Evolutionary conservation across 805 yeast genomes (phyloP), one percentile per base, ranked within the genome.

Genomic region (Kodamaea neixiangensis): DNA sequence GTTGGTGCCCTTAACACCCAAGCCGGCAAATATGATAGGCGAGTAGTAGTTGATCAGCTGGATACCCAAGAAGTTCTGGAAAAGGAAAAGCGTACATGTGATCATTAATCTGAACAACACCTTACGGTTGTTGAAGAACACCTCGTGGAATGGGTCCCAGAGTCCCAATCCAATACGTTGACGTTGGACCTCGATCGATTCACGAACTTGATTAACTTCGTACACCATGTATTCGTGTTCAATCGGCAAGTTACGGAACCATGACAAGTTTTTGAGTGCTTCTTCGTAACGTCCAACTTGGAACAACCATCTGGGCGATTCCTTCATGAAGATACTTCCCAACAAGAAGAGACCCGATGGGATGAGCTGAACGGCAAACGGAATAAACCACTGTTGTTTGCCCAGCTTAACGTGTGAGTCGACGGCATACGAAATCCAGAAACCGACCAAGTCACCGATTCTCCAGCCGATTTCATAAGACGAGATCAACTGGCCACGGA

Each of bases 31-130:
- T 39, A 71, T 67, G 41, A 58, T 61, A 13, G 75, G 75, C 13
- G 74, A 67, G 58, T 71, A 71, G 55, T 70, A 70, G 57, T 71
- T 71, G 55, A 71, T 69, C 7, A 71, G 63, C 58, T 71, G 74
- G 55, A 71, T 69, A 11, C 76, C 76, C 59, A 69, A 61, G 54
- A 72, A 69, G 59, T 70, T 71, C 53, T 68, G 74, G 59, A 69
- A 69, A 22, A 71, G 58, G 51, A 69, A 69, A 42, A 71, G 60
- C 5, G 63, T 44, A 49, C 70, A 64, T 4, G 75, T 68, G 47
- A 71, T 59, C n/a, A 60, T 39, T 53, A 71, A 55, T n/a, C 75
- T 54, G 49, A 55, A 54, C 29, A 68, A 56, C 5, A 69, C 56
- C 49, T 58, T 61, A 41, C 50, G 52, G 59, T 67, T 64, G 17